These are phyloP conservation scores for Venturia nashicola DNA, from an alignment of 2,329 filamentous ascomycete genomes.

Conservation along the genomic window DNA sequence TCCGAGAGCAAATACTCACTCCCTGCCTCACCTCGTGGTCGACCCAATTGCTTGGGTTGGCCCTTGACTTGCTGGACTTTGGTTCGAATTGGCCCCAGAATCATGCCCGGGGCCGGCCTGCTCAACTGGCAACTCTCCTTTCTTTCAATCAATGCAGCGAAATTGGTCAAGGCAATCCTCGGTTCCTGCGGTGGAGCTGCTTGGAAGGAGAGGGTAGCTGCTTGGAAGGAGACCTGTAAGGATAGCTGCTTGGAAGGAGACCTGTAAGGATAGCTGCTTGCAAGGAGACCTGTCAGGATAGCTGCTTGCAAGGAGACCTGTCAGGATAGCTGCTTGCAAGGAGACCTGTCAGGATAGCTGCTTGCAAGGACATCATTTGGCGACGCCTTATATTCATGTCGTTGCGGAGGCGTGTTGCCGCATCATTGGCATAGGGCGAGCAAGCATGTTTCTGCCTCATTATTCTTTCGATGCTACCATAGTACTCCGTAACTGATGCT, in stretches of 20 bases:
- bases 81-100: too few relatives aligned
- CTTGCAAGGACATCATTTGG: background rate
- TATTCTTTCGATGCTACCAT: background rate
- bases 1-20: background rate
- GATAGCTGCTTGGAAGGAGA: background rate
- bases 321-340: background rate
- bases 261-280: too few relatives aligned
- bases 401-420: too few relatives aligned
- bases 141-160: too few relatives aligned
- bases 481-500: too few relatives aligned
- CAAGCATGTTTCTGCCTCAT: too few relatives aligned
- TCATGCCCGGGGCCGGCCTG: background rate
- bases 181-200: background rate
- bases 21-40: background rate
- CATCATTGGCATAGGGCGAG: too few relatives aligned
- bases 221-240: background rate
- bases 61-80: background rate
- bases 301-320: background rate
- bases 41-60: background rate
- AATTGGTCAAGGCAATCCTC: background rate
- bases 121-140: too few relatives aligned
- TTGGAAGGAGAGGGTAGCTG: background rate
- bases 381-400: background rate
- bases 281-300: too few relatives aligned
- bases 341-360: too few relatives aligned